Evolutionary conservation across 2,329 filamentous ascomycete genomes (phyloP), one percentile per base, ranked within the genome.

Genomic region (Lasiodiplodia gonubiensis): DNA sequence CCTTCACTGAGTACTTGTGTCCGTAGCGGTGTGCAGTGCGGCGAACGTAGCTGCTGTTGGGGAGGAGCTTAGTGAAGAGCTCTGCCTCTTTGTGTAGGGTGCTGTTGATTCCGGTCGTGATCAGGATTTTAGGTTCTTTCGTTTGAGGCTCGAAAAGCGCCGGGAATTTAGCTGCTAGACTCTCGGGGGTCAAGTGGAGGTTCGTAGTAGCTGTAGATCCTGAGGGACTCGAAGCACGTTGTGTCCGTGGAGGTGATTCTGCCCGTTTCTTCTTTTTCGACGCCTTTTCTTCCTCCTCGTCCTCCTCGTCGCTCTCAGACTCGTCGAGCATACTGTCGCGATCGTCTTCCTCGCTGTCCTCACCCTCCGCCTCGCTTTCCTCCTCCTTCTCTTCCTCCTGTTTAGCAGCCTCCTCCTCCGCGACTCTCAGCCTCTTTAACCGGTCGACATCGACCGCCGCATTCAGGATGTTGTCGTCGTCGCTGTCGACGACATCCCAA

Each of bases 91-190:
- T 80, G 83, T 99, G 94, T 14, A 98, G 87, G 1, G 90, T 94
- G 14, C 92, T 93, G 81, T 97, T 94, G 74, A 97, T 85, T 14
- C 89, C 92, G 8, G 95, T 98, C 0, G 95, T 99, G 75, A 99
- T 87, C 48, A 99, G 89, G 70, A 98, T 89, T 80, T 97, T 97
- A 63, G 95, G 94, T 37, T 80, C 68, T 81, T 80, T 67, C 83
- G 86, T 46, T 21, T 46, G 57, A 84, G 87, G 39, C 84, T 74
- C 69, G 80, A 88, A 90, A 27, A 89, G 82, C 7, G 81, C 79
- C 3, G 86, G 88, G 74, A 89, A 90, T 76, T 87, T 88, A 52
- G 85, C 81, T 49, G 86, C 83, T 25, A 90, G 82, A 23, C 85
- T 85, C 72, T 89, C 87, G 3, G 88, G 87, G 0, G 86, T 86